Base-by-base conservation (phyloP, 108 stramenopile species). In the Discostella pseudostelligera region DNA sequence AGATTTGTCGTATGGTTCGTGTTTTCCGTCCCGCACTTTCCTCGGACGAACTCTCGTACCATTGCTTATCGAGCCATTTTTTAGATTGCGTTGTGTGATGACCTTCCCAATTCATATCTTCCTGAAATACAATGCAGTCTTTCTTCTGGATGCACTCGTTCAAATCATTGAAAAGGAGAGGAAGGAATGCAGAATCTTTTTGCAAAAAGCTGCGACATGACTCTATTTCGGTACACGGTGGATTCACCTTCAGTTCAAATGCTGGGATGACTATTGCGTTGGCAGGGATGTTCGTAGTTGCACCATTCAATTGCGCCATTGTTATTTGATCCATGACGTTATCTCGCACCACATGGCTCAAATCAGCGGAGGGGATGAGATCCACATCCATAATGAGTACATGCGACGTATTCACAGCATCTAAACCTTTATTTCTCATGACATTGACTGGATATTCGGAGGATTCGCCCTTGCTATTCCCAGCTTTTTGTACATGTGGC, bases 371-470 rank as follows among this genome's bases (percentile, higher is more conserved):
- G 3, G 96, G 96, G 32, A 96, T 78, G 39, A 96, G 84, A 68
- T 97, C 96, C 16, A 95, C 83, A 84, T 97, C 96, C 32, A 81
- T 79, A 24, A 93, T 76, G 12, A 97, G 65, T 29, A 95, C 82
- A 67, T 97, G 95, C 37, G 87, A 89, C 12, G 96, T 96, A 25
- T 55, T 57, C 8, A 95, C 94, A 3, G 62, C 65, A 46, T 85
- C 85, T 49, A 97, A 64, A 12, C 88, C 96, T 26, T 88, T 69
- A 62, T 97, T 97, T 24, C 96, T 87, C 72, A 97, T 74, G 7
- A 67, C 68, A 74, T 97, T 97, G 50, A 97, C 88, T 13, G 96
- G 96, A 82, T 96, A 97, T 12, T 68, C 22, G 2, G 67, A 78
- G 2, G 66, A 53, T 16, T 67, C 65, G 1, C 13, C 21, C 35